A percentile compares a stretch with the other conserved stretches of the same genome.
phyloP scores from a whole-genome alignment of 106 monocot species.

The Acorus calamus region DNA sequence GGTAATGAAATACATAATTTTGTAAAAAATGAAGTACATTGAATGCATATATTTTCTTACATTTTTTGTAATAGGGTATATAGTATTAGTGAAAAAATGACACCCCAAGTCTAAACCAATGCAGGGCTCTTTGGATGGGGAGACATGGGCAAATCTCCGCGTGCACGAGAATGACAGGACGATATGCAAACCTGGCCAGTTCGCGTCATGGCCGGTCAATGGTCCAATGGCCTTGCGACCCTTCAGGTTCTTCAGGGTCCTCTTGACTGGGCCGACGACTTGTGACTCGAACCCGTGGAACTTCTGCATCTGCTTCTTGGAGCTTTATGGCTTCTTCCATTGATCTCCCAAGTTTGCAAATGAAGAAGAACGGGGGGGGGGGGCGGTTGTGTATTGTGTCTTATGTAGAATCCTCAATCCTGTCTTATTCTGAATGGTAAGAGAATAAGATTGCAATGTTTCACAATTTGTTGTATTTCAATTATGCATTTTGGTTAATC shows the following conservation, averaged over 20 bases:
- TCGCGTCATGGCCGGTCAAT: constrained; percentile 66
- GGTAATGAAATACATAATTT: no score
- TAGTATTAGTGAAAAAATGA: no score
- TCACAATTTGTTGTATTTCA: no score
- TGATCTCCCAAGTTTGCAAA: constrained; percentile 4
- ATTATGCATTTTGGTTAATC: no score
- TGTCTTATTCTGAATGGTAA: no score
- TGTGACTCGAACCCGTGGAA: constrained; percentile 48
- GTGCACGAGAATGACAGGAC: constrained; percentile 71
- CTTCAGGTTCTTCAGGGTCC: constrained; percentile 77
- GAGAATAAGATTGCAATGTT: no score
- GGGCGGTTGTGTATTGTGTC: no score
- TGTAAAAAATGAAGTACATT: no score
- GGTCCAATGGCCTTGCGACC: constrained; percentile 66
- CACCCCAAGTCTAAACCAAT: neutral
- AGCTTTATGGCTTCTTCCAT: constrained; percentile 78
- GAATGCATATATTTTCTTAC: no score
- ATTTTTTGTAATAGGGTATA: no score
- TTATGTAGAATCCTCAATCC: no score
- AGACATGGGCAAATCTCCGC: constrained; percentile 59
- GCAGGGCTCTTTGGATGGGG: constrained; percentile 76
- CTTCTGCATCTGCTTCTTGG: constrained; percentile 88
- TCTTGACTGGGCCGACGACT: constrained; percentile 35
- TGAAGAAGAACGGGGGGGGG: no score
- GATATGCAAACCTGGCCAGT: constrained; percentile 69